Conservation (phyloP, 2,329 filamentous ascomycete species). For the Decorospora gaudefroyi region DNA sequence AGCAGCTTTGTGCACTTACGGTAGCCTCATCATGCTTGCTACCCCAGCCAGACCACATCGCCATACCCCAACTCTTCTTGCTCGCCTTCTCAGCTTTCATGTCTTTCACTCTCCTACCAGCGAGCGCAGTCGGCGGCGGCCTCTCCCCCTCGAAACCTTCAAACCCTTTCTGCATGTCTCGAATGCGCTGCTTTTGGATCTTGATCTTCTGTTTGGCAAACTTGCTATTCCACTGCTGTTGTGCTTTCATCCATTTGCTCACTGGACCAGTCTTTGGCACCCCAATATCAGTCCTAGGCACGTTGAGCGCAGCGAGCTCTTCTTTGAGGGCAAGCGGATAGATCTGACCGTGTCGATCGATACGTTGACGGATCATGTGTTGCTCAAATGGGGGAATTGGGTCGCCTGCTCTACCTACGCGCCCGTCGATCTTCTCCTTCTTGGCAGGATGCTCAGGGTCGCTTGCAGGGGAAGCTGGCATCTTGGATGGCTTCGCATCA, state of each 20-base stretch:
- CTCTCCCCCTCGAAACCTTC: constrained; percentile 71
- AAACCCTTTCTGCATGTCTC: constrained; percentile 73
- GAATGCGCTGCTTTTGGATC: constrained; percentile 73
- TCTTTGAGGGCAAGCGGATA: constrained; percentile 67
- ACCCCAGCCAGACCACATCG: constrained; percentile 85
- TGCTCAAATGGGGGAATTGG: constrained; percentile 76
- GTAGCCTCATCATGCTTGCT: constrained; percentile 84
- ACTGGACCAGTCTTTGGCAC: constrained; percentile 80
- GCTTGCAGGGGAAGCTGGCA: constrained; percentile 20
- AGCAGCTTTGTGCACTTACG: constrained; percentile 49
- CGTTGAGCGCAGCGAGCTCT: constrained; percentile 68
- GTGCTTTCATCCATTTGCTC: constrained; percentile 79
- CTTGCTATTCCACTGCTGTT: constrained; percentile 71
- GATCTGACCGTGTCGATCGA: constrained; percentile 77
- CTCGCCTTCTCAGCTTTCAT: constrained; percentile 57
- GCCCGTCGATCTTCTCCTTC: constrained; percentile 17
- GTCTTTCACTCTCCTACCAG: constrained; percentile 65
- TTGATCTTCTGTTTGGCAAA: constrained; percentile 71
- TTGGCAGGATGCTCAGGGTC: constrained; percentile 23
- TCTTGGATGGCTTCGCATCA: constrained; percentile 24
- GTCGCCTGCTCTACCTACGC: constrained; percentile 85
- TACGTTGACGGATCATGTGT: constrained; percentile 90
- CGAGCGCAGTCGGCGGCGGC: constrained; percentile 83
- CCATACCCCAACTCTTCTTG: constrained; percentile 74
- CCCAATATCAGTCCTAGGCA: constrained; percentile 70